These are phyloP conservation scores for Hirsutella thompsonii DNA, from an alignment of 2,329 filamentous ascomycete species.

Conservation along the genomic window DNA sequence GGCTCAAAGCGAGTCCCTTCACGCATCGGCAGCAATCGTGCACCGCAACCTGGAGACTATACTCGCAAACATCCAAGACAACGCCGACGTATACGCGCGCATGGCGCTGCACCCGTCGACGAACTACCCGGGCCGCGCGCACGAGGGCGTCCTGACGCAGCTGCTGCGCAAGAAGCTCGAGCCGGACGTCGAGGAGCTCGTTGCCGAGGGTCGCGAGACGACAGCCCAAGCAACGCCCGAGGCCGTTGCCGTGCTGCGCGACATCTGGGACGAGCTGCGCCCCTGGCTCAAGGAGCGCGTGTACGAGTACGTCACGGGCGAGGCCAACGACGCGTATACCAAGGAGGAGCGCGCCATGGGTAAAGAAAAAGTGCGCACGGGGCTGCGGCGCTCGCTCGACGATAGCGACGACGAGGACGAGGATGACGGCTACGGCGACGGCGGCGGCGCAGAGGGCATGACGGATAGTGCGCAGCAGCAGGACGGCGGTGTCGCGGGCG, in stretches of 20 bases:
- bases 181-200: slow-evolving; percentile 61
- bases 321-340: slow-evolving; percentile 52
- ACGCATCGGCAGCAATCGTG: slow-evolving; percentile 59
- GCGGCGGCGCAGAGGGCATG: slow-evolving; percentile 12
- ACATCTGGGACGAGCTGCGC: slow-evolving; percentile 41
- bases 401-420: slow-evolving; percentile 43
- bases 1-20: slow-evolving; percentile 50
- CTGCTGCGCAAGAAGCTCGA: slow-evolving; percentile 77
- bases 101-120: slow-evolving; percentile 66
- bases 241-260: slow-evolving; percentile 29
- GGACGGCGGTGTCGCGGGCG: slow-evolving; percentile 1
- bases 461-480: slow-evolving; percentile 15
- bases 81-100: slow-evolving; percentile 54
- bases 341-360: slow-evolving; percentile 55
- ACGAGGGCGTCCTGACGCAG: slow-evolving; percentile 52
- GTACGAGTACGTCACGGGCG: slow-evolving; percentile 26
- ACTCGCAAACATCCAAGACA: slow-evolving; percentile 49
- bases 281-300: slow-evolving; percentile 28
- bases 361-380: slow-evolving; percentile 58
- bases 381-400: slow-evolving; percentile 43
- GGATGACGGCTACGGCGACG: slow-evolving; percentile 43
- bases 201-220: slow-evolving; percentile 46
- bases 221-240: slow-evolving; percentile 29
- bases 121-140: slow-evolving; percentile 57
- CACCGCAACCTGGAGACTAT: slow-evolving; percentile 57